Conservation (phyloP, 176 grass and related monocot genomes). For the Urochloa ruziziensis region DNA sequence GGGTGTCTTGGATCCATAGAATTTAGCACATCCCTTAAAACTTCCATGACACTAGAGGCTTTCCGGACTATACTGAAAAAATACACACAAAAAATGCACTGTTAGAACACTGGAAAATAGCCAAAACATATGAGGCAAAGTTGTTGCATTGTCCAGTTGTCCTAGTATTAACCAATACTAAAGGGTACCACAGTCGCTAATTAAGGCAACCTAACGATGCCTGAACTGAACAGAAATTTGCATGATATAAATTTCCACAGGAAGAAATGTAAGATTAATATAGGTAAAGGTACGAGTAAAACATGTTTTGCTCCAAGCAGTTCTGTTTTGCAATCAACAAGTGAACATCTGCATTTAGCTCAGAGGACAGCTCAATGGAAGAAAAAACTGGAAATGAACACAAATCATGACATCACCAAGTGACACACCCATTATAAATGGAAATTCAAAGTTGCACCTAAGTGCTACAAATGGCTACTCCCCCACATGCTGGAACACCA, state of each 20-base stretch:
- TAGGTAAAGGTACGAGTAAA: background rate
- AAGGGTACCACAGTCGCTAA: background rate
- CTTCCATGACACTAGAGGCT: constrained; percentile 79
- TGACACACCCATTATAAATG: background rate
- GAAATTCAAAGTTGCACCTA: background rate
- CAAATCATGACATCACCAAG: background rate
- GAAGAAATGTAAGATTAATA: background rate
- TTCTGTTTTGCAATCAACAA: background rate
- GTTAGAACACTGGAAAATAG: background rate
- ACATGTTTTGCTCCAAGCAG: background rate
- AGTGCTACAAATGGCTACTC: background rate
- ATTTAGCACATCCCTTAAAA: constrained; percentile 84
- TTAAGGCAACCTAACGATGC: background rate
- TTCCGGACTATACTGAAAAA: constrained; percentile 83
- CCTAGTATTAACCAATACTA: background rate
- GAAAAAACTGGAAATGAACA: background rate
- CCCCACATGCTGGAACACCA: background rate
- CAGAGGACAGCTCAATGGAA: background rate
- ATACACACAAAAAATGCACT: background rate
- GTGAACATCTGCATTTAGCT: background rate
- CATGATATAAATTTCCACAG: background rate
- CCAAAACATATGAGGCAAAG: background rate
- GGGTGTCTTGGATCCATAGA: constrained; percentile 80
- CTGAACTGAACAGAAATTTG: background rate
- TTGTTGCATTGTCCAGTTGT: background rate